Evolutionary conservation across 345 rosid genomes (phyloP).

Genomic region (Turnera subulata): DNA sequence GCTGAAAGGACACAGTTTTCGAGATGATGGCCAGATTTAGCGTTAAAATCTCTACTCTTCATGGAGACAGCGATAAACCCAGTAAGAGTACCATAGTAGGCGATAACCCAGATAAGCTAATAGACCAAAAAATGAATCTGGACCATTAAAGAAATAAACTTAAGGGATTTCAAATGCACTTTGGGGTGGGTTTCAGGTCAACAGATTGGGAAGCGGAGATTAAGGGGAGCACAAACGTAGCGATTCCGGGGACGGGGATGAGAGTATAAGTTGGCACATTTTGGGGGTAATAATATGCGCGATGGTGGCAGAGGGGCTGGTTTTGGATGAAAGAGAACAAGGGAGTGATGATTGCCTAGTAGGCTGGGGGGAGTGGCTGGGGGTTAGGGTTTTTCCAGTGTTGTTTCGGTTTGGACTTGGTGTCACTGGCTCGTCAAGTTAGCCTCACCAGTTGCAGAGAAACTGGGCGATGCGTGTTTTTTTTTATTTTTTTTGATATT

Average conservation of each 20-base stretch:
- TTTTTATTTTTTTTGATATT: no score
- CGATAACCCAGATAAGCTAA: neutral
- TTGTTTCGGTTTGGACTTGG: neutral
- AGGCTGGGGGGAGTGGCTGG: neutral
- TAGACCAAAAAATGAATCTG: neutral
- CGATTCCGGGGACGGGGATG: no score
- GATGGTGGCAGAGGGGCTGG: neutral
- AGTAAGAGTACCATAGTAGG: constrained; percentile 19
- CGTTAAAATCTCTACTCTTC: constrained; percentile 23
- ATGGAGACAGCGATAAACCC: constrained; percentile 21
- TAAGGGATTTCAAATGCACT: no score
- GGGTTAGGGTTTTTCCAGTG: neutral
- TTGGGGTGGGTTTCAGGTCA: no score
- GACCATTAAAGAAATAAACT: neutral
- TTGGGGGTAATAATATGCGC: neutral
- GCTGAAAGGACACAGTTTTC: neutral
- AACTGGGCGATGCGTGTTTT: no score
- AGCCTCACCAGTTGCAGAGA: no score
- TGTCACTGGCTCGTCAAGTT: neutral
- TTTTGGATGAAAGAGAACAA: neutral
- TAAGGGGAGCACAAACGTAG: no score
- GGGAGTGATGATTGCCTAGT: neutral
- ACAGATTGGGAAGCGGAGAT: no score
- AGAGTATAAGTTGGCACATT: no score
- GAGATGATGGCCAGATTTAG: constrained; percentile 15